These are phyloP conservation scores for Ettlia oleoabundans DNA, from an alignment of 139 green algal genomes.

Conservation along the genomic window DNA sequence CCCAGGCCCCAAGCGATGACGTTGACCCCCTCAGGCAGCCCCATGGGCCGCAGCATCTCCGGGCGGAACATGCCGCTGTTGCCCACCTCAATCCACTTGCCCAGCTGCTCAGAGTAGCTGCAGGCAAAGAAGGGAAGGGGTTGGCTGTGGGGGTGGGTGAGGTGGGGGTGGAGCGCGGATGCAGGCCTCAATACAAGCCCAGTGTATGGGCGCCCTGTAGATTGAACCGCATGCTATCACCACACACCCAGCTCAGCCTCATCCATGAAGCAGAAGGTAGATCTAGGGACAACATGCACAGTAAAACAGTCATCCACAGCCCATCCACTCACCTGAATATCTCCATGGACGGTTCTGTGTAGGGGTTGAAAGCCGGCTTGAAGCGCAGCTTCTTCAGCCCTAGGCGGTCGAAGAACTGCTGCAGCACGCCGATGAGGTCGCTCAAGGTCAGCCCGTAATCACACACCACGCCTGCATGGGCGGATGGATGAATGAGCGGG, in stretches of 20 bases:
- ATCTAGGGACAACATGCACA: too few relatives aligned
- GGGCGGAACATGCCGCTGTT: conserved; percentile 97
- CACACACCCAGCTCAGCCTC: too few relatives aligned
- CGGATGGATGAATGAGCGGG: not conserved
- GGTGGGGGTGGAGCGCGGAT: not conserved
- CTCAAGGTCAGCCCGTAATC: conserved; percentile 90
- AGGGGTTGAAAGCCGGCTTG: conserved; percentile 99
- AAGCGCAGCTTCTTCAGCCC: conserved; percentile 97
- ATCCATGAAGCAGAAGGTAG: too few relatives aligned
- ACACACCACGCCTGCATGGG: conserved; percentile 77
- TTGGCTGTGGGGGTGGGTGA: not conserved
- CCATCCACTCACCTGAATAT: conserved; percentile 85
- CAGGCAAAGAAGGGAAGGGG: not conserved
- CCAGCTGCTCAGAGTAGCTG: conserved; percentile 92
- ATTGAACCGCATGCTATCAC: too few relatives aligned
- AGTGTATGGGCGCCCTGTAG: too few relatives aligned
- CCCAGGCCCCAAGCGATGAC: conserved; percentile 99
- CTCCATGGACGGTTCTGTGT: conserved; percentile 99
- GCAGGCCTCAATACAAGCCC: too few relatives aligned
- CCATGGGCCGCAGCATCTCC: conserved; percentile 99
- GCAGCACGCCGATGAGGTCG: conserved; percentile 90
- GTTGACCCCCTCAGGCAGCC: conserved; percentile 94
- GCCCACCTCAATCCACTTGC: conserved; percentile 99
- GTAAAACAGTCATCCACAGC: not conserved
- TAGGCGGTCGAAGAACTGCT: conserved; percentile 94